These are phyloP conservation scores for Phytopythium litorale DNA, from an alignment of 352 stramenopile species.

Conservation along the genomic window DNA sequence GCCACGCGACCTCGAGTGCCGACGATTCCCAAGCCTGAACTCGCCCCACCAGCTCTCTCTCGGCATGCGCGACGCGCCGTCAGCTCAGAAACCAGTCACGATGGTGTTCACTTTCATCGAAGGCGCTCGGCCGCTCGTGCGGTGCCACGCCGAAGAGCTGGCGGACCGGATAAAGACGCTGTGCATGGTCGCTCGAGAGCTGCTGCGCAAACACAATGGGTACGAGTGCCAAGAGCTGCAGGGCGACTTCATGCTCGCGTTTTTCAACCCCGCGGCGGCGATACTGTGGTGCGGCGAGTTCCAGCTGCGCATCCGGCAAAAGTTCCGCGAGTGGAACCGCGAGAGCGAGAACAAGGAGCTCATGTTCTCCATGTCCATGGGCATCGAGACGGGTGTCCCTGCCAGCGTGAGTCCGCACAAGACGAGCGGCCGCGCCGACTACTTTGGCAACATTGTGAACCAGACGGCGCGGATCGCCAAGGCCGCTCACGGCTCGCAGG, in stretches of 20 bases:
- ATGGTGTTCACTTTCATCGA: constrained; percentile 91
- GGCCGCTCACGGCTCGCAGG: constrained; percentile 69
- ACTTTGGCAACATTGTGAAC: constrained; percentile 90
- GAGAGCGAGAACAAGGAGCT: constrained; percentile 76
- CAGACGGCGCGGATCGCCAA: constrained; percentile 87
- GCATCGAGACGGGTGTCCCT: constrained; percentile 76
- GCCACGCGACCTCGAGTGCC: constrained; percentile 69
- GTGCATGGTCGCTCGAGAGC: constrained; percentile 68
- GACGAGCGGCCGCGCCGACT: constrained; percentile 83
- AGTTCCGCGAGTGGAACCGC: constrained; percentile 74
- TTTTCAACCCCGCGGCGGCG: constrained; percentile 76
- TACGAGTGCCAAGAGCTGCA: constrained; percentile 89
- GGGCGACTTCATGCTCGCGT: constrained; percentile 88
- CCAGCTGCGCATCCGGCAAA: constrained; percentile 70
- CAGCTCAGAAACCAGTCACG: constrained; percentile 70
- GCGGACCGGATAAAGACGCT: constrained; percentile 83
- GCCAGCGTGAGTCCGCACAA: constrained; percentile 87
- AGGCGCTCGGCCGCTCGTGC: constrained; percentile 74
- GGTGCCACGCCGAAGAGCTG: constrained; percentile 78
- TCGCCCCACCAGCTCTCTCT: constrained; percentile 68
- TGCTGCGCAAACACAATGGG: constrained; percentile 78
- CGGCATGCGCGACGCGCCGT: constrained; percentile 80
- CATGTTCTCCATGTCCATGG: constrained; percentile 87
- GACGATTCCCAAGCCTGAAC: constrained; percentile 70
- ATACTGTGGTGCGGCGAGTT: constrained; percentile 88